These are phyloP conservation scores for Moricandia moricandioides DNA, from an alignment of 345 rosid species.

Conservation along the genomic window DNA sequence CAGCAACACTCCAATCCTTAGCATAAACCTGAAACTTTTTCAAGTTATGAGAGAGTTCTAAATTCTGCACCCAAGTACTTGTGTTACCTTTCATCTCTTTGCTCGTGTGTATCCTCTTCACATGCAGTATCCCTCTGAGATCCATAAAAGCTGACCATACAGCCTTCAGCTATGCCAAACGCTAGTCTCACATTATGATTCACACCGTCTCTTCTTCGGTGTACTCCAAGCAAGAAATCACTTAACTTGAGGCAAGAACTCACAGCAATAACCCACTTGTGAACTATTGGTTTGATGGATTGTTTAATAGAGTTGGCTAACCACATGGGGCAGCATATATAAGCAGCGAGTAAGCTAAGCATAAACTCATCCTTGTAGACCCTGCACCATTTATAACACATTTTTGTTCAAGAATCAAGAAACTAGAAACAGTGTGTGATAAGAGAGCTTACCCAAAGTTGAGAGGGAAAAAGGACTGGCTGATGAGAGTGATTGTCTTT, in stretches of 20 bases:
- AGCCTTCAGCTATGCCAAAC: conserved; percentile 8
- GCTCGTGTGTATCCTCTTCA: conserved; percentile 1
- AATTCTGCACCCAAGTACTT: neutral
- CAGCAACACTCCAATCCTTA: neutral
- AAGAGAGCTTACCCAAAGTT: neutral
- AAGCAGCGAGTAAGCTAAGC: neutral
- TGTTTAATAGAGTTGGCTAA: neutral
- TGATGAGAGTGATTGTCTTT: neutral
- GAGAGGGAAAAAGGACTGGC: conserved; percentile 15
- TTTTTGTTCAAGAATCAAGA: neutral
- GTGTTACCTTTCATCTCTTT: neutral
- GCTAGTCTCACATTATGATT: conserved; percentile 3
- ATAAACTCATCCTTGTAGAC: neutral
- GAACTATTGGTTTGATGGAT: conserved; percentile 4
- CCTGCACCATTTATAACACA: neutral
- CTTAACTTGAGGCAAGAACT: conserved; percentile 16
- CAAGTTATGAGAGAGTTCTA: neutral
- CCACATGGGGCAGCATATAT: neutral
- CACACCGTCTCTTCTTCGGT: neutral
- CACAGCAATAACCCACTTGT: conserved; percentile 12
- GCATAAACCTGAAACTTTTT: neutral
- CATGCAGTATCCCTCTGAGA: neutral
- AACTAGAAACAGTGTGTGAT: neutral
- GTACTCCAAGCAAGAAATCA: conserved; percentile 5
- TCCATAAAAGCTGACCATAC: neutral